These are phyloP conservation scores for Casuarina equisetifolia DNA, from an alignment of 306 rosid species.

Conservation along the genomic window DNA sequence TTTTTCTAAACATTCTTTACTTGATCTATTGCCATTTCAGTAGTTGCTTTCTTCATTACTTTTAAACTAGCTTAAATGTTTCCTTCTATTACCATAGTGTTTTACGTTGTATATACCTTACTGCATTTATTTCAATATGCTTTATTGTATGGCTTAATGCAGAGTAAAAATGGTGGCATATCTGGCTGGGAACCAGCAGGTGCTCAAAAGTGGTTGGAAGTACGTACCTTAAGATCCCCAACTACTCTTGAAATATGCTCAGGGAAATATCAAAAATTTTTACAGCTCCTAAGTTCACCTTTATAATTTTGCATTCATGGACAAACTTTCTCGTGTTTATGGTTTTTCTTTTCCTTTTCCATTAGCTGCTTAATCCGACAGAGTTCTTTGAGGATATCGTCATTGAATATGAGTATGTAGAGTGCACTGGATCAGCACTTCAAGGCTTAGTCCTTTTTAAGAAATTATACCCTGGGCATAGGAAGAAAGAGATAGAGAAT, in stretches of 20 bases:
- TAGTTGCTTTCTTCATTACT: too few relatives aligned
- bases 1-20: too few relatives aligned
- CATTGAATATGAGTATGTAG: slow-evolving; percentile 50
- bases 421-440: slow-evolving; percentile 52
- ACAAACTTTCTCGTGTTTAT: not conserved
- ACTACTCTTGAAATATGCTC: not conserved
- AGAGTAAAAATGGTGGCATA: slow-evolving; percentile 78
- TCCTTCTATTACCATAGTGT: too few relatives aligned
- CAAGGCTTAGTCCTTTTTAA: slow-evolving; percentile 42
- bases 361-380: slow-evolving; percentile 40
- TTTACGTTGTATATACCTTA: not conserved
- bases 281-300: slow-evolving; percentile 19
- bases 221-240: slow-evolving; percentile 20
- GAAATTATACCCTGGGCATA: slow-evolving; percentile 40
- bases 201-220: slow-evolving; percentile 62
- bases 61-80: too few relatives aligned
- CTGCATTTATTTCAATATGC: not conserved
- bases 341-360: not conserved
- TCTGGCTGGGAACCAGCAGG: slow-evolving; percentile 68
- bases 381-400: slow-evolving; percentile 15
- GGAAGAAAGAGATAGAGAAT: slow-evolving; percentile 43
- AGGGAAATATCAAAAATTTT: slow-evolving; percentile 18
- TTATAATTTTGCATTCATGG: not conserved
- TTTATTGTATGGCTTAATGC: not conserved
- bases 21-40: too few relatives aligned